Evolutionary conservation across 495 filamentous ascomycete genomes (phyloP), one percentile per base, ranked within the genome.

Genomic region (Usnea hakonensis): DNA sequence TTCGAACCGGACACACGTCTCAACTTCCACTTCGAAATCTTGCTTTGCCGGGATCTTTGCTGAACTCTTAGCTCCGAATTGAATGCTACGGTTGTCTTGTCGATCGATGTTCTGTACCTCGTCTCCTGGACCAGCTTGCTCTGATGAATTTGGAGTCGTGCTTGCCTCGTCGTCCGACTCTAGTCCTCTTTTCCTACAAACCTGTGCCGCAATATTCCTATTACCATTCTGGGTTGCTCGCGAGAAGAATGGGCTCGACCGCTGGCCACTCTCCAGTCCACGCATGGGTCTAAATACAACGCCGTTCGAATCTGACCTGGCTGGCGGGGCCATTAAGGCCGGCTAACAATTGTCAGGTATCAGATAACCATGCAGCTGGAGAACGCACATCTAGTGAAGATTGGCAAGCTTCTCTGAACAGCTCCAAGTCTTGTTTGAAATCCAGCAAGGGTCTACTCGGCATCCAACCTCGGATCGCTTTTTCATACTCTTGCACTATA

Each of bases 391-490:
- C 59, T 30, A 41, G 30, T 40, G 21, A 44, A 43, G 10, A 26
- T 21, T 17, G 46, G 33, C 38, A 28, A 28, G 28, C 40, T 41
- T 62, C n/a, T 38, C 43, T 58, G 36, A 58, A 62, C 17, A 26
- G 6, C 5, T 41, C 23, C 17, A 67, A 16, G 35, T 67, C 57
- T 64, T 65, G 54, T 28, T 65, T 44, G 26, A 58, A 65, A 40
- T 65, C 64, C 32, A 48, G 26, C n/a, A 57, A 40, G 37, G 33
- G 28, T 32, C 36, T 35, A 2, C 23, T 44, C 36, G 77, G 78
- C 52, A 67, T 70, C 85, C 85, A 88, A 60, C 78, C 72, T 37
- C 66, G 64, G 28, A 80, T 78, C 0, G 79, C 72, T 40, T 73
- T 64, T 36, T 73, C 16, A 55, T 85, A 86, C 0, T 80, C 62